These are phyloP conservation scores for Fusarium transvaalense DNA, from an alignment of 2,329 filamentous ascomycete species.

Conservation along the genomic window DNA sequence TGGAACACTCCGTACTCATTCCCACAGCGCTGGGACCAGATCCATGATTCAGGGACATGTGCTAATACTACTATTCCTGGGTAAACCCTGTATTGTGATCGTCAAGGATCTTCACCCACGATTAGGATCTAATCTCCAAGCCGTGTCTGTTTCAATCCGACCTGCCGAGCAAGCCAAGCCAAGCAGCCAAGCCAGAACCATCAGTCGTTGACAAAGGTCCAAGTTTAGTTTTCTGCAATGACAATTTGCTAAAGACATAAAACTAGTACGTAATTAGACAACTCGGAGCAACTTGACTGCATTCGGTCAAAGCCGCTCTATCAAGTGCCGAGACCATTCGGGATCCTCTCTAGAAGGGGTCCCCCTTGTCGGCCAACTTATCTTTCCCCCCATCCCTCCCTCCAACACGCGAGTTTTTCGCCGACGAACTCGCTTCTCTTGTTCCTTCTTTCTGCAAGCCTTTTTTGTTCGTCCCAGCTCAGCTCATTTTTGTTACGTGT, in stretches of 20 bases:
- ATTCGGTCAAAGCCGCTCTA: slow-evolving; percentile 20
- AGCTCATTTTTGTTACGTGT: neutral
- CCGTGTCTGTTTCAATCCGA: neutral
- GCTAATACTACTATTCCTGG: neutral
- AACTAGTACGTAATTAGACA: slow-evolving; percentile 21
- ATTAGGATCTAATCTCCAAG: slow-evolving; percentile 2
- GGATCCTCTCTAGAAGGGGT: neutral
- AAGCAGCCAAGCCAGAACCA: too few relatives aligned
- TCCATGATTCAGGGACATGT: slow-evolving; percentile 5
- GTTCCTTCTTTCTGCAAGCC: slow-evolving; percentile 7
- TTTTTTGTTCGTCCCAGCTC: neutral
- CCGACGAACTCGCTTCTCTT: slow-evolving; percentile 28
- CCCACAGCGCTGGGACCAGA: neutral
- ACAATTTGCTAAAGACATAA: neutral
- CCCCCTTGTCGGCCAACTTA: slow-evolving; percentile 40
- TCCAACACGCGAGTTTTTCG: slow-evolving; percentile 26
- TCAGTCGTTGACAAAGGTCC: neutral
- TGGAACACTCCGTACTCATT: neutral
- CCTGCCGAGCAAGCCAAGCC: too few relatives aligned
- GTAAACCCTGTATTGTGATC: slow-evolving; percentile 23
- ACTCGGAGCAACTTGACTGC: neutral
- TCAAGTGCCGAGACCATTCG: slow-evolving; percentile 4
- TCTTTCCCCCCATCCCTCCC: slow-evolving; percentile 18
- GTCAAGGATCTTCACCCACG: neutral
- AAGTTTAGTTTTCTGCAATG: neutral